phyloP scores from a whole-genome alignment of 306 rosid genomes.

The Pueraria montana region DNA sequence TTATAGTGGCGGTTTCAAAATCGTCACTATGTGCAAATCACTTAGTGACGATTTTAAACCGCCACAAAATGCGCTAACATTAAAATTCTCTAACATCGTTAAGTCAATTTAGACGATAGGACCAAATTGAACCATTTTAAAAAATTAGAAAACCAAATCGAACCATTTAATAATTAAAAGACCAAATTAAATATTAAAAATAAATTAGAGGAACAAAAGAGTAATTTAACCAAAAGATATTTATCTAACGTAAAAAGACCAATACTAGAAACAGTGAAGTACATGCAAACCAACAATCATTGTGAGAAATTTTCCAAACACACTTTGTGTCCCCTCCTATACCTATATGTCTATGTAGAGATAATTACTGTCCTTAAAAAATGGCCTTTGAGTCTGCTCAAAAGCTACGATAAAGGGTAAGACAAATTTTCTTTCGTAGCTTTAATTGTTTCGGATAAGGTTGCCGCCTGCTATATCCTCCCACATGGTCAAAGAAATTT shows the following conservation, averaged over 20 bases:
- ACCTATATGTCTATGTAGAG: not conserved
- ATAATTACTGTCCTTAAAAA: not conserved
- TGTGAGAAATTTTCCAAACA: not conserved
- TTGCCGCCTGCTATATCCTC: not conserved
- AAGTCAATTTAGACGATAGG: too few relatives aligned
- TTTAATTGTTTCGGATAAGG: not conserved
- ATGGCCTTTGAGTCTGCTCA: slow-evolving; percentile 25
- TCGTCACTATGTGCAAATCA: too few relatives aligned
- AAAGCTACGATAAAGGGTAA: not conserved
- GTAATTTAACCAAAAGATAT: not conserved
- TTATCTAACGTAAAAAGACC: not conserved
- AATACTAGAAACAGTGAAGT: not conserved
- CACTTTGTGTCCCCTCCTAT: not conserved
- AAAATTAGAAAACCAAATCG: too few relatives aligned
- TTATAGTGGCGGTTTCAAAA: too few relatives aligned
- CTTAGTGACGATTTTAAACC: too few relatives aligned
- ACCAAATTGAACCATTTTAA: too few relatives aligned
- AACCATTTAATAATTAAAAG: too few relatives aligned
- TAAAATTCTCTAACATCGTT: too few relatives aligned
- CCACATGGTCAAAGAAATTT: not conserved
- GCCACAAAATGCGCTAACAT: too few relatives aligned
- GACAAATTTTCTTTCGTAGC: not conserved
- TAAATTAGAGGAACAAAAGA: too few relatives aligned
- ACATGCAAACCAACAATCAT: not conserved
- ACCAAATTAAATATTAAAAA: too few relatives aligned